phyloP scores from a whole-genome alignment of 306 rosid genomes.

The Hippophae tibetana region DNA sequence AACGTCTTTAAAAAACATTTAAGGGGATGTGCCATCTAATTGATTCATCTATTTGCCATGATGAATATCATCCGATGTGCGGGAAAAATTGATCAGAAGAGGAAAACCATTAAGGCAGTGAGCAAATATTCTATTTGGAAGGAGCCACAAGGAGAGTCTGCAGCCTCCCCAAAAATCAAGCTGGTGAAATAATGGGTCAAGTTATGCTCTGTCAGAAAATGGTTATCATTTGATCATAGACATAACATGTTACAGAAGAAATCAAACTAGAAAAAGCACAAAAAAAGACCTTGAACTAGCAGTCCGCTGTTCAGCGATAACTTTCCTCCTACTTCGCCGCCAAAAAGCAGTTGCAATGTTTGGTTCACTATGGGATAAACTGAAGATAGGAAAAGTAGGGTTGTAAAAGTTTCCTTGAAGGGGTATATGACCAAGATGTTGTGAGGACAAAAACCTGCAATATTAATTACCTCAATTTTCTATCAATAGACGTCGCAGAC shows the following conservation, averaged over 20 bases:
- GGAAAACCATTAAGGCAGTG: too few relatives aligned
- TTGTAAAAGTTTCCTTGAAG: constrained; percentile 21
- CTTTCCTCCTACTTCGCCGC: constrained; percentile 96
- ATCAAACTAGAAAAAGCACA: constrained; percentile 16
- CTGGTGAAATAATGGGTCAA: too few relatives aligned
- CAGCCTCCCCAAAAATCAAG: too few relatives aligned
- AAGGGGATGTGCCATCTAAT: too few relatives aligned
- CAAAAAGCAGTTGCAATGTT: constrained; percentile 91
- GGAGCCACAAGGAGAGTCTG: too few relatives aligned
- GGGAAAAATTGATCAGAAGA: too few relatives aligned
- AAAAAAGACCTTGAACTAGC: constrained; percentile 94
- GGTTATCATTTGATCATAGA: too few relatives aligned
- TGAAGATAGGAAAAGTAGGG: constrained; percentile 46
- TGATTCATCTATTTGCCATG: too few relatives aligned
- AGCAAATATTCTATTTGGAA: too few relatives aligned
- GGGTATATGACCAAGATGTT: constrained; percentile 22
- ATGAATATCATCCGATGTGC: too few relatives aligned
- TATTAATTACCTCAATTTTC: constrained; percentile 58
- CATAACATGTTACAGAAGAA: constrained; percentile 18
- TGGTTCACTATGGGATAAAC: constrained; percentile 98
- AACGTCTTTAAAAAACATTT: too few relatives aligned
- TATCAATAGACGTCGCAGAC: constrained; percentile 47
- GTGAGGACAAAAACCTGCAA: constrained; percentile 2
- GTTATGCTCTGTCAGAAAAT: too few relatives aligned
- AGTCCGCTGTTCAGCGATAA: constrained; percentile 94